A percentile compares a stretch with the other conserved stretches of the same genome.
Conservation (phyloP, 1,139 yeast genomes). For the Yamadazyma aaseri region DNA sequence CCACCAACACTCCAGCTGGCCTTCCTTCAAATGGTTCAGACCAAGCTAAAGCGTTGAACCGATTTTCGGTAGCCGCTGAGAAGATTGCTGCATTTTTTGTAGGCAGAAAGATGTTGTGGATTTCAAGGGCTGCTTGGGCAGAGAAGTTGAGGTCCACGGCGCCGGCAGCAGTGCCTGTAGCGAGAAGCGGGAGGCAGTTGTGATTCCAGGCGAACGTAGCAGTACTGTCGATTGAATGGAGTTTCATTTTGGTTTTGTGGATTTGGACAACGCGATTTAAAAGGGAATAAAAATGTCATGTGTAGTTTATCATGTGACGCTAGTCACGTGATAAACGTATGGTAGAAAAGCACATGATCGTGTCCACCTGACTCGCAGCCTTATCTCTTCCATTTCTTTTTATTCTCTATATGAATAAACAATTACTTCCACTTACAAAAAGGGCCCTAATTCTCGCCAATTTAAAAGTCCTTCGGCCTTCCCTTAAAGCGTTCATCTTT, state of each 20-base stretch:
- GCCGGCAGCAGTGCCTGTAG: slow-evolving; percentile 92
- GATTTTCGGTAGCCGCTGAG: slow-evolving; percentile 50
- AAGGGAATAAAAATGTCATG: no score
- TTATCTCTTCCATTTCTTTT: no score
- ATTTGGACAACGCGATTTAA: no score
- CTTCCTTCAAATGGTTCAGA: slow-evolving; percentile 60
- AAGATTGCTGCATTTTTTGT: slow-evolving; percentile 33
- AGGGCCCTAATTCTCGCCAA: no score
- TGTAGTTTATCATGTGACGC: no score
- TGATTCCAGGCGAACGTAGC: slow-evolving; percentile 96
- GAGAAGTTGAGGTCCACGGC: slow-evolving; percentile 89
- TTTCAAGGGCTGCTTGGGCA: slow-evolving; percentile 70
- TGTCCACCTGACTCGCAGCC: no score
- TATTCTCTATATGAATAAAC: no score
- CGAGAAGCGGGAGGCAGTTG: slow-evolving; percentile 70
- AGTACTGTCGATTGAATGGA: slow-evolving; percentile 79
- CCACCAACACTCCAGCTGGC: slow-evolving; percentile 67
- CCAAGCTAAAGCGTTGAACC: slow-evolving; percentile 87
- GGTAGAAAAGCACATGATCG: no score
- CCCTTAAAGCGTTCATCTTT: slow-evolving; percentile 30
- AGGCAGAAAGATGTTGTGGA: slow-evolving; percentile 69
- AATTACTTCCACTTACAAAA: no score
- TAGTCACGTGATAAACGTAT: no score
- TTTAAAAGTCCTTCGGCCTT: slow-evolving; percentile 22
- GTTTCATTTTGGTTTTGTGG: slow-evolving; percentile 53